These are phyloP conservation scores for Blastobotrys americana DNA, from an alignment of 805 yeast genomes.

Conservation along the genomic window DNA sequence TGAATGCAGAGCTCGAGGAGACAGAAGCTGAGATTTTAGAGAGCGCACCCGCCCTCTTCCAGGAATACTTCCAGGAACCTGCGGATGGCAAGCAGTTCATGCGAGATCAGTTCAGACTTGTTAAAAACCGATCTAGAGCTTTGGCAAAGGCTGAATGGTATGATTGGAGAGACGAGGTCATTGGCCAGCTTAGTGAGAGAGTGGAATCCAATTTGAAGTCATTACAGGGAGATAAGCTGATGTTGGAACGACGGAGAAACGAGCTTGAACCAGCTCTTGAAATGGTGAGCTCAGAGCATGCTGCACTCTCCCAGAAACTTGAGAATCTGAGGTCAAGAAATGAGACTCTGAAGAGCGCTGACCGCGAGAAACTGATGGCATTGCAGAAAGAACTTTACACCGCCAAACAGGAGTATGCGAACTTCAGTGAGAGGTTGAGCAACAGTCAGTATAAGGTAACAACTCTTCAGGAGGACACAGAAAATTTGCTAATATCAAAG, in stretches of 20 bases:
- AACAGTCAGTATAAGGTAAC: conserved; percentile 4
- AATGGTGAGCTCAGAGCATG: conserved; percentile 13
- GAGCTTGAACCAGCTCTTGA: conserved; percentile 7
- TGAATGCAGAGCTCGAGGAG: conserved; percentile 40
- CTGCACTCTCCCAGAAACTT: conserved; percentile 16
- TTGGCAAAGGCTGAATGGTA: conserved; percentile 55
- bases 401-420: conserved; percentile 9
- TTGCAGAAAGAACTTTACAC: conserved; percentile 14
- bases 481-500: conserved; percentile 9
- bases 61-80: conserved; percentile 40
- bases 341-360: conserved; percentile 13
- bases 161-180: conserved; percentile 51
- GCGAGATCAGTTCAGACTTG: conserved; percentile 42
- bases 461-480: conserved; percentile 10
- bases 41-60: conserved; percentile 44
- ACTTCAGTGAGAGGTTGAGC: conserved; percentile 3
- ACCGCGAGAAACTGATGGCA: conserved; percentile 14
- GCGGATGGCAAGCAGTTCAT: conserved; percentile 35
- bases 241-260: not conserved
- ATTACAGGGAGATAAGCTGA: conserved; percentile 18
- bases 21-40: conserved; percentile 40
- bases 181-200: conserved; percentile 38
- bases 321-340: conserved; percentile 13
- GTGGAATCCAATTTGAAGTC: conserved; percentile 17
- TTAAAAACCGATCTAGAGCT: conserved; percentile 45